These are phyloP conservation scores for Spergularia bocconei DNA, from an alignment of 148 eudicot genomes.

Conservation along the genomic window DNA sequence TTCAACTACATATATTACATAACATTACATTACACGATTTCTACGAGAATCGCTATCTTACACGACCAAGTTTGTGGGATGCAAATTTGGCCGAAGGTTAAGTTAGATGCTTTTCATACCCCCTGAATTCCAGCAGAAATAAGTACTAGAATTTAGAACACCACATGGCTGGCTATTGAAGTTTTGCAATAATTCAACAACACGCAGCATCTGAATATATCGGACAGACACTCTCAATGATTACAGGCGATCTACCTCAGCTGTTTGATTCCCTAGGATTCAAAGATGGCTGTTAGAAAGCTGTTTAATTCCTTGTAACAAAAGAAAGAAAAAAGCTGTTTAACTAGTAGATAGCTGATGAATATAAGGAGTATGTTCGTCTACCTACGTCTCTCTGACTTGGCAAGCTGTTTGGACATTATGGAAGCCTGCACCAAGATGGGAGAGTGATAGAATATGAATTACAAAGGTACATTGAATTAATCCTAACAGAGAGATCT, in stretches of 20 bases:
- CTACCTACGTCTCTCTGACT: constrained; percentile 74
- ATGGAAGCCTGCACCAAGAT: constrained; percentile 66
- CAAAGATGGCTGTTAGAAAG: not conserved
- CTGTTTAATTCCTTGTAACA: no score
- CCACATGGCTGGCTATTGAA: not conserved
- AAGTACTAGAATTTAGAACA: not conserved
- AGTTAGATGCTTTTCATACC: constrained; percentile 29
- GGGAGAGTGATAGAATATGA: no score
- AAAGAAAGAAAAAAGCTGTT: not conserved
- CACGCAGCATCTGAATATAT: not conserved
- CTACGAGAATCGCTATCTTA: constrained; percentile 24
- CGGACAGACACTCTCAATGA: not conserved
- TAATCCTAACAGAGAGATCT: not conserved
- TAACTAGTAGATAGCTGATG: not conserved
- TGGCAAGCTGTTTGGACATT: constrained; percentile 71
- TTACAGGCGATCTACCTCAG: constrained; percentile 35
- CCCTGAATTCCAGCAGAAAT: constrained; percentile 21
- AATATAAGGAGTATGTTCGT: not conserved
- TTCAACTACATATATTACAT: constrained; percentile 24
- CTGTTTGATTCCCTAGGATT: constrained; percentile 38
- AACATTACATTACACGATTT: constrained; percentile 4
- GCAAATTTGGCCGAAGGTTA: constrained; percentile 13
- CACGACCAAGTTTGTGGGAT: constrained; percentile 14
- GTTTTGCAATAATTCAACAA: no score
- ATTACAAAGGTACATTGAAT: no score